phyloP scores from a whole-genome alignment of 495 filamentous ascomycete species.

The Bryoglossum gracile region DNA sequence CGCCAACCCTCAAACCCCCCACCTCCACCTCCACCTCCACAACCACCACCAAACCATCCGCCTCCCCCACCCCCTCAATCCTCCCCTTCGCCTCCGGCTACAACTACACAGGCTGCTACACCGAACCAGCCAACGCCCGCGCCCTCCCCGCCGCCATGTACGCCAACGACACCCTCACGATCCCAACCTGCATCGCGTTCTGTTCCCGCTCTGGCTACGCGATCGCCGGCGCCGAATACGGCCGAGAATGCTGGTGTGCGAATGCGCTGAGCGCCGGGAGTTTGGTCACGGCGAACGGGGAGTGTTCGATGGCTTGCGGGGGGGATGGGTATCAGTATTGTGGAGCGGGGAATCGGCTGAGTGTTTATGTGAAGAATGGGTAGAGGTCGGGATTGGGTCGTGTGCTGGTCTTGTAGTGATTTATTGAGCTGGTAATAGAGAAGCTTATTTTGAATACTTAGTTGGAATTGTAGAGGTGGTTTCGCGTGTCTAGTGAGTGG shows the following conservation, averaged over 20 bases:
- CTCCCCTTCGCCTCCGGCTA: constrained; percentile 34
- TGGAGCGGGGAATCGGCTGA: constrained; percentile 28
- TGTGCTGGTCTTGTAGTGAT: too few relatives aligned
- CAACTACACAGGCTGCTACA: constrained; percentile 38
- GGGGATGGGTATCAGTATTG: constrained; percentile 29
- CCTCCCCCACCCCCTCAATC: constrained; percentile 16
- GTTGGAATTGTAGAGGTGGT: too few relatives aligned
- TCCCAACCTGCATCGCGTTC: constrained; percentile 38
- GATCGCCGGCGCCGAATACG: constrained; percentile 43
- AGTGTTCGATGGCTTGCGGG: constrained; percentile 31
- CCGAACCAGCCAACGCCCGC: constrained; percentile 31
- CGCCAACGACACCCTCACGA: constrained; percentile 38
- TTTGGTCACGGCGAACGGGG: constrained; percentile 2
- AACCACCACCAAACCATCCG: constrained; percentile 1
- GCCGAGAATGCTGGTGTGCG: constrained; percentile 33
- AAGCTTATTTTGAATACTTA: too few relatives aligned
- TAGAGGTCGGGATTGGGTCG: too few relatives aligned
- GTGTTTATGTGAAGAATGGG: constrained; percentile 14
- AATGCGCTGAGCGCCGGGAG: constrained; percentile 15
- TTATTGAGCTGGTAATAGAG: too few relatives aligned
- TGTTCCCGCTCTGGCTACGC: constrained; percentile 40
- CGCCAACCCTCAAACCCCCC: background rate
- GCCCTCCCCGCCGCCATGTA: constrained; percentile 26
- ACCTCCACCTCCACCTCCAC: background rate
- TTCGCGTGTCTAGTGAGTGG: too few relatives aligned